Percentiles rank a stretch among this genome's conserved stretches.
These are phyloP conservation scores for Xylaria sp. DNA, from an alignment of 2,329 filamentous ascomycete genomes.

Conservation along the genomic window DNA sequence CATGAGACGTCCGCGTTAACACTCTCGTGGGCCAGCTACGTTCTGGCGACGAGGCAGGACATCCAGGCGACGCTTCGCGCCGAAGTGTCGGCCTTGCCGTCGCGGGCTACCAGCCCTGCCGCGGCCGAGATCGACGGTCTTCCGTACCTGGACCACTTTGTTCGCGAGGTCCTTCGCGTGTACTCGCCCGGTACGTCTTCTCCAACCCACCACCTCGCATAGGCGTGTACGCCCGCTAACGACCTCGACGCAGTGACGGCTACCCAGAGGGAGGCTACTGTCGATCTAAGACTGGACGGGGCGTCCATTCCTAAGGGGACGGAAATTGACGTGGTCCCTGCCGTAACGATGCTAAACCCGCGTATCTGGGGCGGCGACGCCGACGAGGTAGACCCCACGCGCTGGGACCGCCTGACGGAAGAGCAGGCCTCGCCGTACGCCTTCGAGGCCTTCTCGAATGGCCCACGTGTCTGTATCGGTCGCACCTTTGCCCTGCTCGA, in stretches of 20 bases:
- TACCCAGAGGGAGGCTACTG: conserved; percentile 35
- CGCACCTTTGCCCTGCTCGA: conserved; percentile 20
- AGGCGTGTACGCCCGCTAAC: too few relatives aligned
- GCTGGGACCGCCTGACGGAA: conserved; percentile 38
- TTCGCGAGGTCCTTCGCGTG: conserved; percentile 42
- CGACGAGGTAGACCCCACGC: conserved; percentile 41
- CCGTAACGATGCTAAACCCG: conserved; percentile 41
- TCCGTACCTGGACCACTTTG: conserved; percentile 42
- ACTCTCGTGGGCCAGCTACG: conserved; percentile 40
- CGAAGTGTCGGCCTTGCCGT: conserved; percentile 34
- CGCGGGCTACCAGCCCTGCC: conserved; percentile 32
- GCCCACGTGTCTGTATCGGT: conserved; percentile 25
- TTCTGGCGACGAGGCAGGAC: conserved; percentile 36
- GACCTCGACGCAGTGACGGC: conserved; percentile 34
- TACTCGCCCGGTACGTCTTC: conserved; percentile 34
- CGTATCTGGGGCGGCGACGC: conserved; percentile 44
- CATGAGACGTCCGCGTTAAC: conserved; percentile 43
- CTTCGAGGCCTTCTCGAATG: conserved; percentile 33
- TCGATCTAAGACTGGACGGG: conserved; percentile 40
- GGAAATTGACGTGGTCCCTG: conserved; percentile 39
- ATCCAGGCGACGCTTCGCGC: conserved; percentile 39
- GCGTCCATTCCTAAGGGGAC: conserved; percentile 42
- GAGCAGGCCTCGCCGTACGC: conserved; percentile 35
- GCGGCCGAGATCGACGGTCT: conserved; percentile 34
- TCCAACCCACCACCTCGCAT: conserved; percentile 6